Base-by-base conservation (phyloP, 495 filamentous ascomycete genomes). In the Xylaria grammica region DNA sequence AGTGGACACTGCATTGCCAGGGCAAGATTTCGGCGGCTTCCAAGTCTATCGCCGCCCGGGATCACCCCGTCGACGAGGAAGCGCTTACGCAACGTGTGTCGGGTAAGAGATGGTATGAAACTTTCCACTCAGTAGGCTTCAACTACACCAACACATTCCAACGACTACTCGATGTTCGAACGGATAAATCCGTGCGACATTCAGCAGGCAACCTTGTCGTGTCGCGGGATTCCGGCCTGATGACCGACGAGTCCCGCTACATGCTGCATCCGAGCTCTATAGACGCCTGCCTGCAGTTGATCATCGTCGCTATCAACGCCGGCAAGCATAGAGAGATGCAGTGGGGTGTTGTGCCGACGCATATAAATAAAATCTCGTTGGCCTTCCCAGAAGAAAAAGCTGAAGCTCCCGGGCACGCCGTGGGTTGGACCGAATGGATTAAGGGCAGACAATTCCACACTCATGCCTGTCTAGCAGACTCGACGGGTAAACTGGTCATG, bases 251-350 rank as follows among this genome's bases (percentile, higher is more conserved):
- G 36, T 65, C 62, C 6, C 72, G 66, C 6, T 76, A 75, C 59
- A 34, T 80, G 4, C 62, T 83, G 11, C 80, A 84, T 61, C 82
- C 82, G 3, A 68, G 75, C 1, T 75, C 75, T 10, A 67, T 79
- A 1, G 77, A 77, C 58, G 59, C 66, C 20, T 60, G 69, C 27
- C 59, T 78, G 10, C 68, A 68, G 20, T 40, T 54, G 2, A 57
- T 44, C 49, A 62, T 73, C 42, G 53, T 65, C 17, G 50, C 63
- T 19, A 53, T 65, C 44, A 44, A 65, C 46, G 54, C 54, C 15
- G 62, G 62, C 8, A 54, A 55, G 19, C 48, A 60, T 20, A 60
- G 59, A 13, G 54, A 65, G 22, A 60, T 60, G 63, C 55, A 46
- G 17, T 65, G 63, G 56, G 55, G 45, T 52, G 55, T 60, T 19